Base-by-base conservation (phyloP, 352 stramenopile species). In the Globisporangium rhizosaccharum region DNA sequence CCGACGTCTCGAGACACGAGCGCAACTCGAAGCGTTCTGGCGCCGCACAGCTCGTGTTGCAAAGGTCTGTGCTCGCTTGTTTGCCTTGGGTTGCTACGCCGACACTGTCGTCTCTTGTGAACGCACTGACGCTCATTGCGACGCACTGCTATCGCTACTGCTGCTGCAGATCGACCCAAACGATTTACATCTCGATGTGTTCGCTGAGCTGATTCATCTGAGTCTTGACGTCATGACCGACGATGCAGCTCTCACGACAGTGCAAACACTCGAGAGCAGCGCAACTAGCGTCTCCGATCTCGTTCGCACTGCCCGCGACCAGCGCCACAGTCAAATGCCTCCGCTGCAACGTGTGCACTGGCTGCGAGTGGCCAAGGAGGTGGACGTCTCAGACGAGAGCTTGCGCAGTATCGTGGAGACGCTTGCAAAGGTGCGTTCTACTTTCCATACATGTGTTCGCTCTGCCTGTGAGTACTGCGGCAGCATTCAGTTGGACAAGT, bases 201-300 rank as follows among this genome's bases (percentile, higher is more conserved):
- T 76, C 3, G 50, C 72, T 2, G 73, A 83, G 51, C 33, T 67
- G 3, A 42, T 80, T 36, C 73, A 83, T 28, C 60, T 80, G 36
- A 66, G 59, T 23, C 67, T 83, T 28, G 69, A 83, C 36, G 28
- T 59, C 28, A 66, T 68, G 26, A 62, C 62, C 7, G 53, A 71
- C 9, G 33, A 57, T 18, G 39, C 51, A 11, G 56, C 65, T 20
- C 61, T 57, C 42, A 59, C 54, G 18, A 49, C 68, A 3, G 53
- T 59, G 30, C 15, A 45, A 3, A 28, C 56, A 36, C 57, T 78
- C 25, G 53, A 63, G 11, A 76, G 70, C 57, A 49, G 20, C 48
- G 41, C 57, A 1, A 49, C 56, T 25, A 4, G 0, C 6, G 50
- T 79, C 2, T 63, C 73, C 6, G 59, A 78, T 0, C 53, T 64